Percentiles rank a stretch among this genome's conserved stretches.
phyloP scores from a whole-genome alignment of 2,329 filamentous ascomycete species.

The Huntiella decipiens region DNA sequence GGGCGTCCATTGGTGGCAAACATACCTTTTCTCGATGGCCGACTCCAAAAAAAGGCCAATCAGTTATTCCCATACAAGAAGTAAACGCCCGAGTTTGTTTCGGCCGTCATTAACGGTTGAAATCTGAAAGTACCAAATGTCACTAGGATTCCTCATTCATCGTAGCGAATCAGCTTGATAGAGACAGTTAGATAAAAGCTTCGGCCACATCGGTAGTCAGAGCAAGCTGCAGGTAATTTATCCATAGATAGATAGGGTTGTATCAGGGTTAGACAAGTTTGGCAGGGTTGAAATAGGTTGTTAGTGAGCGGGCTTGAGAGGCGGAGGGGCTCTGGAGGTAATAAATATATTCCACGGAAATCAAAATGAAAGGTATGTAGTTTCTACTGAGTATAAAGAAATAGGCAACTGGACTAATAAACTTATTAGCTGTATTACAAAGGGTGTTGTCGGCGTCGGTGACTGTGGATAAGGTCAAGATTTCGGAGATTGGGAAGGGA shows the following conservation, averaged over 20 bases:
- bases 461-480: conserved; percentile 73
- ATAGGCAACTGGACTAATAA: not conserved
- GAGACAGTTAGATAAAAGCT: too few species aligned
- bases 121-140: too few species aligned
- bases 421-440: conserved; percentile 65
- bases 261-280: not conserved
- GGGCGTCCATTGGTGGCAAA: too few species aligned
- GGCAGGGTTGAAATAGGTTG: not conserved
- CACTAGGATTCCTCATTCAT: too few species aligned
- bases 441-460: conserved; percentile 90
- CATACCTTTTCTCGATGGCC: too few species aligned
- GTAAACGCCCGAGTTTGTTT: too few species aligned
- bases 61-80: too few species aligned
- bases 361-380: conserved; percentile 10
- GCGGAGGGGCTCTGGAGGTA: not conserved
- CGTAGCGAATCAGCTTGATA: too few species aligned
- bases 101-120: too few species aligned
- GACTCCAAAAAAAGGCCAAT: too few species aligned
- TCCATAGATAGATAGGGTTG: not conserved
- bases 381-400: not conserved
- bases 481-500: conserved; percentile 82
- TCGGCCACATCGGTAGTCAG: too few species aligned
- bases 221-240: too few species aligned
- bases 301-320: not conserved
- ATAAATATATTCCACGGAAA: not conserved